phyloP scores from a whole-genome alignment of 805 yeast species.

The Maudiozyma serrabonitensis region DNA sequence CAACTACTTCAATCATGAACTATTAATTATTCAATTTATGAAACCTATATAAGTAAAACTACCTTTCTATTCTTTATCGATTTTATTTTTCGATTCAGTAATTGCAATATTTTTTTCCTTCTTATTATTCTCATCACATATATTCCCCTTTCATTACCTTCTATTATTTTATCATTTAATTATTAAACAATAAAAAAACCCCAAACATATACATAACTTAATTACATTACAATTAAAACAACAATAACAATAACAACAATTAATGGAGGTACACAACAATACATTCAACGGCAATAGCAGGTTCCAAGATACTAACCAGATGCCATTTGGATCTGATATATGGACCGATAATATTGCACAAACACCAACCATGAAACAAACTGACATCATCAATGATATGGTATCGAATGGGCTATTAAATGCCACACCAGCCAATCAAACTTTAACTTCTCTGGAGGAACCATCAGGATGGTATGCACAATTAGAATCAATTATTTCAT shows the following conservation, averaged over 20 bases:
- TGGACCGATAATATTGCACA: background rate
- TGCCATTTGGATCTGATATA: background rate
- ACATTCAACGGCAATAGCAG: background rate
- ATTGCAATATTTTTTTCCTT: no score
- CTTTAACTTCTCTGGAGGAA: conserved; percentile 5
- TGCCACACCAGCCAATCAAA: background rate
- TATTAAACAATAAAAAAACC: no score
- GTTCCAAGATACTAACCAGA: background rate
- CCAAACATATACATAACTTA: no score
- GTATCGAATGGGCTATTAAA: background rate
- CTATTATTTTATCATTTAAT: no score
- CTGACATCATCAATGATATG: background rate
- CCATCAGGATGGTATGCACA: conserved; percentile 11
- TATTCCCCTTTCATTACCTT: no score
- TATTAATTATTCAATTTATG: no score
- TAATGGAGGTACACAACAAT: background rate
- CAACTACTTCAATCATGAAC: no score
- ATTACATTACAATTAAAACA: background rate
- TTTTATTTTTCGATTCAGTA: no score
- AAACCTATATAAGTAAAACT: no score
- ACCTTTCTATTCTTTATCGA: no score
- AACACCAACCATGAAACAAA: background rate
- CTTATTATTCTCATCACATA: no score
- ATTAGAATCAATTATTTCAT: conserved; percentile 13
- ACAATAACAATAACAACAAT: background rate